These are phyloP conservation scores for Nakaseomyces uthaithaninus DNA, from an alignment of 1,139 yeast species.

Conservation along the genomic window DNA sequence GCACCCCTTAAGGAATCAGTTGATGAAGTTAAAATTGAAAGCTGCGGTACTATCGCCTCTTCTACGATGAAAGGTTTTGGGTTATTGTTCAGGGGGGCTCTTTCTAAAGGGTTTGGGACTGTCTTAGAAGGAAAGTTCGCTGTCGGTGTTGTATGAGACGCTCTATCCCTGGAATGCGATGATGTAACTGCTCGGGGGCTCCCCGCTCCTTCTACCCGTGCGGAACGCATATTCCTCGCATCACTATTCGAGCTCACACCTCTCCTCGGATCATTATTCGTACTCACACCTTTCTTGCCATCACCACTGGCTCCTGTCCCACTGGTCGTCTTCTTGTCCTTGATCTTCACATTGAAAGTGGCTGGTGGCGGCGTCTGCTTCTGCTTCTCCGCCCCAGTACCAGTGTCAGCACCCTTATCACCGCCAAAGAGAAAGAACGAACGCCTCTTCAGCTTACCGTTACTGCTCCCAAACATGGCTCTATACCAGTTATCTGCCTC, in stretches of 20 bases:
- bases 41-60: background rate
- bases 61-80: constrained; percentile 12
- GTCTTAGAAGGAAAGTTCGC: constrained; percentile 1
- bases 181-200: no score
- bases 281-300: background rate
- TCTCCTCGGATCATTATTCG: no score
- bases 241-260: no score
- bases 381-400: constrained; percentile 1
- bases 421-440: constrained; percentile 25
- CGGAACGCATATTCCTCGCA: no score
- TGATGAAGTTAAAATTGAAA: background rate
- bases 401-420: constrained; percentile 6
- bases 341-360: background rate
- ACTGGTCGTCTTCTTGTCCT: constrained; percentile 7
- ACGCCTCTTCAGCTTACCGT: constrained; percentile 16
- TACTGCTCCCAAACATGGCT: constrained; percentile 17
- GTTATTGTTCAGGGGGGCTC: constrained; percentile 11
- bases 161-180: no score
- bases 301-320: constrained; percentile 5
- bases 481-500: background rate
- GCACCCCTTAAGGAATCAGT: background rate
- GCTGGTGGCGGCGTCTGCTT: background rate
- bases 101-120: constrained; percentile 8
- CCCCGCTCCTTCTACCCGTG: no score
- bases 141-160: no score